Evolutionary conservation across 768 basidiomycete genomes (phyloP).

Genomic region (Neoboletus brunneissimus): DNA sequence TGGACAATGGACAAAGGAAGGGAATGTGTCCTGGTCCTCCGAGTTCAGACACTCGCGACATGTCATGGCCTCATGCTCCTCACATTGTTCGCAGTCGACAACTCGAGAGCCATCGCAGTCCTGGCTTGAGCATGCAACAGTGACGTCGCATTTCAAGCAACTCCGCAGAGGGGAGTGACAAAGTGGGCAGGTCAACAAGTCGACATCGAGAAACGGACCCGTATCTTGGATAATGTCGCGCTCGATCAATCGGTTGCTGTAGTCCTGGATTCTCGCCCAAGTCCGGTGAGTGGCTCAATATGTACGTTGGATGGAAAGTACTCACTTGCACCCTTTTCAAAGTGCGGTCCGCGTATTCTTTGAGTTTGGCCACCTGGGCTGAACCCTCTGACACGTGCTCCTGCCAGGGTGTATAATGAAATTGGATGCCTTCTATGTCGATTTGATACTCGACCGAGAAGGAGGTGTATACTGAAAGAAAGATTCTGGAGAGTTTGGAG

Average conservation of each 20-base stretch:
- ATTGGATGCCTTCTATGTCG: no score
- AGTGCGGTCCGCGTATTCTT: no score
- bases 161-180: neutral
- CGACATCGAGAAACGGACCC: neutral
- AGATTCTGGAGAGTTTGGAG: no score
- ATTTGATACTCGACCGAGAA: no score
- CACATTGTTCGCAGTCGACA: neutral
- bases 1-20: neutral
- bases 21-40: no score
- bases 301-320: no score
- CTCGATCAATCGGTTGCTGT: neutral
- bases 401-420: no score
- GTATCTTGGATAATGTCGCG: neutral
- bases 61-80: neutral
- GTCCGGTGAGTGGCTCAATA: no score
- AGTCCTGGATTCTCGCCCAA: neutral
- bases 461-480: no score
- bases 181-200: constrained; percentile 6
- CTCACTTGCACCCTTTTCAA: no score
- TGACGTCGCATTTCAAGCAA: neutral
- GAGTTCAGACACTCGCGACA: neutral
- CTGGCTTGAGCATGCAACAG: neutral
- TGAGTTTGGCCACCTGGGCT: no score
- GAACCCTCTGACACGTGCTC: no score
- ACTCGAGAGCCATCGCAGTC: neutral